phyloP scores from a whole-genome alignment of 2,329 filamentous ascomycete species.

The Alternaria infectoria region DNA sequence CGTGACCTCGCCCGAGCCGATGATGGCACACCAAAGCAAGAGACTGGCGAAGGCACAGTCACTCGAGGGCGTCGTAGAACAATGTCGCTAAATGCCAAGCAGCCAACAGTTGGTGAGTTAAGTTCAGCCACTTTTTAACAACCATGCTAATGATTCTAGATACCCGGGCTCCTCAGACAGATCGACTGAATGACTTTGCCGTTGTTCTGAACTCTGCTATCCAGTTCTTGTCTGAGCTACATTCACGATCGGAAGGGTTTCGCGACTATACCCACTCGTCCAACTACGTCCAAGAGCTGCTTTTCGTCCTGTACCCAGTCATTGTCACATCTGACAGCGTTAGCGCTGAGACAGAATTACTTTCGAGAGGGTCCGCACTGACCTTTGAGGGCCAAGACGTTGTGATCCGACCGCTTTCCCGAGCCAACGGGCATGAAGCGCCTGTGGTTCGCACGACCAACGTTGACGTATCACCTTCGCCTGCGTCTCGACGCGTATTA shows the following conservation, averaged over 20 bases:
- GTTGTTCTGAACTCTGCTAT: constrained; percentile 77
- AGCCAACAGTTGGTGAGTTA: constrained; percentile 48
- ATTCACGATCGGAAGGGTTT: constrained; percentile 77
- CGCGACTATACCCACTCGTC: constrained; percentile 81
- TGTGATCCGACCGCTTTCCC: constrained; percentile 76
- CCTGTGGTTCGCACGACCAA: constrained; percentile 78
- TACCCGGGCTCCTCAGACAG: constrained; percentile 39
- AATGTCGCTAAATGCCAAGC: constrained; percentile 69
- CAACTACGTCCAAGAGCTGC: constrained; percentile 79
- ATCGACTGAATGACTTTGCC: constrained; percentile 61
- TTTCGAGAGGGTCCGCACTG: constrained; percentile 78
- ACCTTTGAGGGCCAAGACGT: constrained; percentile 88
- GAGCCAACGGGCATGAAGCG: constrained; percentile 60
- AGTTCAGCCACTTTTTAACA: fast-evolving
- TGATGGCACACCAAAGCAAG: constrained; percentile 21
- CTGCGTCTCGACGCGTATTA: constrained; percentile 57
- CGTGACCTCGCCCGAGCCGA: constrained; percentile 33
- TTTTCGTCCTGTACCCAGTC: constrained; percentile 83
- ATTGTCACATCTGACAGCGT: constrained; percentile 86
- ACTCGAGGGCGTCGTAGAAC: constrained; percentile 62
- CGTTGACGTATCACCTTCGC: constrained; percentile 50
- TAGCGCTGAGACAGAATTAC: constrained; percentile 83
- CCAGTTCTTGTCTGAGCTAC: constrained; percentile 78
- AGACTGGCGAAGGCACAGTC: constrained; percentile 24
- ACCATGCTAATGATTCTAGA: constrained; percentile 33